Evolutionary conservation across 768 basidiomycete species (phyloP), one percentile per base, ranked within the genome.

Genomic region (Tylopilus vinaceipallidus): DNA sequence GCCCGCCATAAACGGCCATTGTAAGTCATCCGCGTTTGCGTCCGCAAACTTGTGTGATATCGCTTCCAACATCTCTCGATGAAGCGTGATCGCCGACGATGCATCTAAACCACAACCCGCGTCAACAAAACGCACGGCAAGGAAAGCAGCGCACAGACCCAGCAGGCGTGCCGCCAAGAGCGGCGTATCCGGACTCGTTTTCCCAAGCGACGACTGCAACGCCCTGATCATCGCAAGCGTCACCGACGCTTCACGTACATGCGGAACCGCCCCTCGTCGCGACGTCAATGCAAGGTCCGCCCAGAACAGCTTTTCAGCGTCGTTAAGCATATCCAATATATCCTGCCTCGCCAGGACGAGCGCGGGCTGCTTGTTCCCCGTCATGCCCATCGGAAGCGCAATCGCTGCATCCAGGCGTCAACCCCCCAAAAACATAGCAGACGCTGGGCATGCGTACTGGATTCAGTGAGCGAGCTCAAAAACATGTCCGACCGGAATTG

Each of bases 401-500:
- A 95, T 86, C 20, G 89, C 88, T 97, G 54, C 29, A 17, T 49
- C 40, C 6, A 60, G 50, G 43, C 10, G 26, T 51, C n/a, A 69
- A 29, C 13, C 29, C 8, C 11, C 14, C 4, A 3, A 50, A 36
- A 35, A 40, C 41, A 19, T 30, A n/a, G 32, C 38, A 22, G 10
- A 50, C 30, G 23, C n/a, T n/a, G n/a, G n/a, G n/a, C 12, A 36
- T 14, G 71, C 91, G 30, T 59, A 95, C 94, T 85, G 1, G 95
- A 95, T 64, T 98, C 95, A 0, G 86, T 80, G 20, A 98, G 71
- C 16, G 94, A 94, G 61, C 86, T 93, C 50, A 97, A 73, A 64
- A 94, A 89, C 73, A 97, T 88, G 63, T 98, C 94, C 0, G 82
- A 77, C 27, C 81, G 81, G 73, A 95, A 91, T 7, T 82, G 83